These are phyloP conservation scores for Nectriaceae sp. DNA, from an alignment of 2,329 filamentous ascomycete genomes.

Conservation along the genomic window DNA sequence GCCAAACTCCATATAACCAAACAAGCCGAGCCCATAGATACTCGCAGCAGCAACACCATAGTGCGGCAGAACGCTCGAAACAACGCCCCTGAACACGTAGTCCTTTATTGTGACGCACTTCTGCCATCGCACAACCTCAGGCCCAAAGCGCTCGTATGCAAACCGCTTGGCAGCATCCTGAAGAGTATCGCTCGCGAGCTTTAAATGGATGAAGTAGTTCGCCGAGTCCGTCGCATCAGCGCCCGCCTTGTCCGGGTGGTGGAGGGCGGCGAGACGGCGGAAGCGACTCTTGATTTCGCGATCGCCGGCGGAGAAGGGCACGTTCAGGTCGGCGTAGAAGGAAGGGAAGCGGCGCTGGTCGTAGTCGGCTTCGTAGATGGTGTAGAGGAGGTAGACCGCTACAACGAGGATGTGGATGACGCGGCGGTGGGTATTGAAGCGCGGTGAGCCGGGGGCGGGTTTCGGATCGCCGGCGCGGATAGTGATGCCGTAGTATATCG, in stretches of 20 bases:
- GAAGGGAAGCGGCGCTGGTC: slow-evolving; percentile 70
- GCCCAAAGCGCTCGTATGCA: slow-evolving; percentile 88
- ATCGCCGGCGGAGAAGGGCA: slow-evolving; percentile 70
- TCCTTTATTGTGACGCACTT: slow-evolving; percentile 70
- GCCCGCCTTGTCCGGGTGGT: slow-evolving; percentile 84
- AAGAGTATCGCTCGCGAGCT: slow-evolving; percentile 80
- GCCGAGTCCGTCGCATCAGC: slow-evolving; percentile 35
- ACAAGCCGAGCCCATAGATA: slow-evolving; percentile 62
- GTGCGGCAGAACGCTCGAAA: slow-evolving; percentile 61
- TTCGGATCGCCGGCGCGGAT: slow-evolving; percentile 88
- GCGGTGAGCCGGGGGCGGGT: slow-evolving; percentile 68
- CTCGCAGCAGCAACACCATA: slow-evolving; percentile 59
- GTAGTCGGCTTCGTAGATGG: slow-evolving; percentile 88
- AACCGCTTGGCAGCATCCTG: slow-evolving; percentile 76
- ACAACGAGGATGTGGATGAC: slow-evolving; percentile 84
- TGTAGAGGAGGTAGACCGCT: slow-evolving; percentile 82
- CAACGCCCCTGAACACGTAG: slow-evolving; percentile 65
- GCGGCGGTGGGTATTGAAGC: slow-evolving; percentile 73
- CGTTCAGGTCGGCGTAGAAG: slow-evolving; percentile 77
- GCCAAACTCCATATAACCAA: slow-evolving; percentile 70
- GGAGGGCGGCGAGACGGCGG: slow-evolving; percentile 68
- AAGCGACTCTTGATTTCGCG: slow-evolving; percentile 82
- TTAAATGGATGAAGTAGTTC: slow-evolving; percentile 75
- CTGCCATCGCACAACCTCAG: slow-evolving; percentile 67
- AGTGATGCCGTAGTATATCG: slow-evolving; percentile 81